phyloP scores from a whole-genome alignment of 257 asterid genomes.

The Eucommia ulmoides region DNA sequence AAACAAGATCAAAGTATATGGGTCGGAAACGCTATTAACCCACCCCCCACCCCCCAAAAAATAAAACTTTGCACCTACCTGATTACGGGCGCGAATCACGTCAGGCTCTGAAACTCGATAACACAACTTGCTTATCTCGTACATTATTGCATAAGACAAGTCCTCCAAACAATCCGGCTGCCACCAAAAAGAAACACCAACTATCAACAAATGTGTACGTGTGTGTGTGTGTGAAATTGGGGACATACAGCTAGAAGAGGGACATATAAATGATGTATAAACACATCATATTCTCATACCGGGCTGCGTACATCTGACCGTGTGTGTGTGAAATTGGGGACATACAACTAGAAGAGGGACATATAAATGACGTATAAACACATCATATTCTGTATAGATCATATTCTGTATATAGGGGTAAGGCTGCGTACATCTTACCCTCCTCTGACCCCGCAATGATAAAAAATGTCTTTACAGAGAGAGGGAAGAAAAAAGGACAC shows the following conservation, averaged over 20 bases:
- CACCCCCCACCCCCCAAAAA: too few species aligned
- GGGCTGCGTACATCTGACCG: too few species aligned
- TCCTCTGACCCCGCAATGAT: background rate
- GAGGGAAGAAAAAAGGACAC: background rate
- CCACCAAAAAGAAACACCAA: slow-evolving; percentile 3
- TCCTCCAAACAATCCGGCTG: slow-evolving; percentile 90
- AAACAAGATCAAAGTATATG: too few species aligned
- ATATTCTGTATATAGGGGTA: background rate
- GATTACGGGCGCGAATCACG: slow-evolving; percentile 79
- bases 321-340: too few species aligned
- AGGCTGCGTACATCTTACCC: too few species aligned
- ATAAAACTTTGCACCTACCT: slow-evolving; percentile 24
- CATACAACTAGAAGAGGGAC: too few species aligned
- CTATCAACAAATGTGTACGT: background rate
- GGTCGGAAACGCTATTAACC: too few species aligned
- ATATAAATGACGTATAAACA: background rate
- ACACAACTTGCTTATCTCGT: slow-evolving; percentile 49
- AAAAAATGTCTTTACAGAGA: background rate
- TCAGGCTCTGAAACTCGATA: slow-evolving; percentile 65
- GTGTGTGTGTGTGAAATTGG: background rate
- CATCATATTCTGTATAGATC: background rate
- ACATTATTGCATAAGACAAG: slow-evolving; percentile 65
- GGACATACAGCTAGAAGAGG: too few species aligned
- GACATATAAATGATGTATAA: too few species aligned
- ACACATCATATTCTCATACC: too few species aligned